Evolutionary conservation across 768 basidiomycete genomes (phyloP), one percentile per base, ranked within the genome.

Genomic region (Peribolospora kevripleyi): DNA sequence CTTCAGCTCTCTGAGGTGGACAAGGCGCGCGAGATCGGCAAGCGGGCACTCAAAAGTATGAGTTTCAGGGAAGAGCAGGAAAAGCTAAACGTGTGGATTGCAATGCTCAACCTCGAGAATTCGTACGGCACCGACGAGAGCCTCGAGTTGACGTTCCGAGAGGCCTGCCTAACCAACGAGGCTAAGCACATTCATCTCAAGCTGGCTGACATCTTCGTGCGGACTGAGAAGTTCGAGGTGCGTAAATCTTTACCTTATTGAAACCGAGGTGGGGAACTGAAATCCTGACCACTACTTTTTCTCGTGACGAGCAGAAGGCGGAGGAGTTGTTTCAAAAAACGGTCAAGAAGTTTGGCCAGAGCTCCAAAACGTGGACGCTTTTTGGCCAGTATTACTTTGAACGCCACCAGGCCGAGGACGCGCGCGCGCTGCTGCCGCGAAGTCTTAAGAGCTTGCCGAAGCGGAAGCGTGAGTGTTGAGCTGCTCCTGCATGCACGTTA

Each of bases 81-180:
- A 68, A 85, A 82, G 65, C 68, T 95, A 59, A 98, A 98, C 63
- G 79, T 98, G 46, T 98, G 93, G 93, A 84, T 91, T 65, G 93
- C 91, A 7, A 68, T 91, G 50, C 75, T 98, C 58, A 98, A 98
- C 63, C 65, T 98, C 63, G 93, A 98, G 70, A 88, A 88, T 61
- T 71, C 79, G 10, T 95, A 90, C 64, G 93, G 93, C 2, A 83
- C 80, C 6, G 81, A 82, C 40, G 78, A 85, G 62, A 75, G 74
- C 1, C 66, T 86, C 42, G 87, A 90, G 51, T 65, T 69, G n/a
- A 72, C 76, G 2, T 93, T 95, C 75, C 86, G 81, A 65, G 84
- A 95, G 62, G 93, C 91, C 38, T 78, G 76, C 5, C 76, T 81
- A 51, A 76, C 82, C 42, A 95, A 93, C 64, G 90, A 99, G 62